These are phyloP conservation scores for Fusarium papillatum DNA, from an alignment of 2,329 filamentous ascomycete species.

Conservation along the genomic window DNA sequence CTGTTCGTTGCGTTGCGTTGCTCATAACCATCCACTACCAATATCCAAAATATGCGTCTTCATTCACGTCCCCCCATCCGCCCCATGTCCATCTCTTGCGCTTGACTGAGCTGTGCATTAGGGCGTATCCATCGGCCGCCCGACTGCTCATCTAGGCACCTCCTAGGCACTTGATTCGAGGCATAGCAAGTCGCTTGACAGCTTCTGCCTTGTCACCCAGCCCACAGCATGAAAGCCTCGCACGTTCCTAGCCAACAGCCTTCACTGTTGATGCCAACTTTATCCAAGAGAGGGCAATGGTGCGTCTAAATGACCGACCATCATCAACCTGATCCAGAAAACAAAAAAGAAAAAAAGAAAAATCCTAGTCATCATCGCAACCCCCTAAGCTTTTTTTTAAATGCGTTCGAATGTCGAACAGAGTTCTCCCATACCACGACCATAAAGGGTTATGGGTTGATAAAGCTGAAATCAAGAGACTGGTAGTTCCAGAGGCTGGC, in stretches of 20 bases:
- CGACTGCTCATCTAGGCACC: not conserved
- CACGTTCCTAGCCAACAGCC: not conserved
- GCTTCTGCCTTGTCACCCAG: not conserved
- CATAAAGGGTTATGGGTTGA: conserved; percentile 19
- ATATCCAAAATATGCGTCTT: not conserved
- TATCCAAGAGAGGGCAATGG: not conserved
- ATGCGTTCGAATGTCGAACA: too few species aligned
- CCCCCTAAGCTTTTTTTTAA: not conserved
- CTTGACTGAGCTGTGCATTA: not conserved
- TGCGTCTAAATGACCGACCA: not conserved
- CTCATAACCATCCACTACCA: not conserved
- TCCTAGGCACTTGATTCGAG: not conserved
- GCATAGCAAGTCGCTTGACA: not conserved
- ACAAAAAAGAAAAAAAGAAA: not conserved
- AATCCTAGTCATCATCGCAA: not conserved
- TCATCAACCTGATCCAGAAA: not conserved
- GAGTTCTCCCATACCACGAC: not conserved
- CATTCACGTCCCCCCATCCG: too few species aligned
- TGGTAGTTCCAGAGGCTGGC: conserved; percentile 51
- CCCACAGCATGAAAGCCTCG: not conserved
- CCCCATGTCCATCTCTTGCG: not conserved
- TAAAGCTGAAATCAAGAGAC: conserved; percentile 49
- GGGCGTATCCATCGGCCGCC: not conserved
- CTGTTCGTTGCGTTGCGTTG: conserved; percentile 1
- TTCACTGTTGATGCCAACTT: not conserved